Evolutionary conservation across 192 early-diverging fungal species (phyloP).

Genomic region (Obelidium mucronatum): DNA sequence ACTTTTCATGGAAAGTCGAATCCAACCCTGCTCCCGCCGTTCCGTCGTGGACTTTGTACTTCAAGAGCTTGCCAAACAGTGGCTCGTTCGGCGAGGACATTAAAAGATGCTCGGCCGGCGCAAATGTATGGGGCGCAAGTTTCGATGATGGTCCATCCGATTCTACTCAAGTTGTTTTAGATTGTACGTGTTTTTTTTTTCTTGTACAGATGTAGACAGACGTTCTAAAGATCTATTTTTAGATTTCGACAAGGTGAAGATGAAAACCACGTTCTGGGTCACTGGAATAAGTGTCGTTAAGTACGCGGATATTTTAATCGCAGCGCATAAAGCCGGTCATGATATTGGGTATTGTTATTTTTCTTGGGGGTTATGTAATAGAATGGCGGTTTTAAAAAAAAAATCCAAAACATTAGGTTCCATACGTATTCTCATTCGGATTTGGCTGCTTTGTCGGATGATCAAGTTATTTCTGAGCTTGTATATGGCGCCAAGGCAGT

Average conservation of each 20-base stretch:
- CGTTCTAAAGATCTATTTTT: not conserved
- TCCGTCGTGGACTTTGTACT: not conserved
- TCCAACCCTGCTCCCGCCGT: not conserved
- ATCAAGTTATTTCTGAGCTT: constrained; percentile 74
- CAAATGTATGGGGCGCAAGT: not conserved
- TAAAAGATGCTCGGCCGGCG: not conserved
- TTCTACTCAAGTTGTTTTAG: not conserved
- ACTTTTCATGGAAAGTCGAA: not conserved
- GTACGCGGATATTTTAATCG: constrained; percentile 23
- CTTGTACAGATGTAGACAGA: too few relatives aligned
- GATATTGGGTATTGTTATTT: too few relatives aligned
- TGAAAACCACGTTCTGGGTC: constrained; percentile 44
- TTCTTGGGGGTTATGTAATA: too few relatives aligned
- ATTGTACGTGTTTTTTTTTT: not conserved
- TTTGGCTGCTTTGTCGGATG: constrained; percentile 67
- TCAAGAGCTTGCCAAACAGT: not conserved
- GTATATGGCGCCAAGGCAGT: constrained; percentile 63
- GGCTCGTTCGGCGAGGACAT: not conserved
- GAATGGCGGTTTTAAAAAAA: too few relatives aligned
- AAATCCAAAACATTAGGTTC: too few relatives aligned
- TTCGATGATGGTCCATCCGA: not conserved
- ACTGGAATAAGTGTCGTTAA: constrained; percentile 17
- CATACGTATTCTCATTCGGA: constrained; percentile 68
- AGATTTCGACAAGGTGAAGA: not conserved
- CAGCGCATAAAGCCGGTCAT: constrained; percentile 22